phyloP scores from a whole-genome alignment of 2,329 filamentous ascomycete genomes.

The Cryoendolithus antarcticus region DNA sequence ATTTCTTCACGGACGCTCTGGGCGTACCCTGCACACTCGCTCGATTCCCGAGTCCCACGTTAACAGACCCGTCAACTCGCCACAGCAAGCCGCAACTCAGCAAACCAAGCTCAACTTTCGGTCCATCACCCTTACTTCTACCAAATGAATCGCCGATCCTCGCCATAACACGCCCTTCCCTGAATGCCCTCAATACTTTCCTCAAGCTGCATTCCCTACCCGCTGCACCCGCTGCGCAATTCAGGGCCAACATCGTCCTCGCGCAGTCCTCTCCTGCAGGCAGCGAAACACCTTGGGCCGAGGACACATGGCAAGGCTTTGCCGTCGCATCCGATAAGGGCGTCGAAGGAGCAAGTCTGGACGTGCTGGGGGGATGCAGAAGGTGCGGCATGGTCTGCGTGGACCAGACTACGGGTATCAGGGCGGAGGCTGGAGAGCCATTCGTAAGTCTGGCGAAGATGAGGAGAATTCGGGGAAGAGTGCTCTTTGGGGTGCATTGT shows the following conservation, averaged over 20 bases:
- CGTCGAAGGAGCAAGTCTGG: constrained; percentile 39
- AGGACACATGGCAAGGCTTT: constrained; percentile 65
- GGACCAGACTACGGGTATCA: constrained; percentile 68
- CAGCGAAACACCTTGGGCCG: constrained; percentile 52
- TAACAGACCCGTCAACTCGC: constrained; percentile 47
- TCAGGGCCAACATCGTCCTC: constrained; percentile 80
- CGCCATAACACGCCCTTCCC: constrained; percentile 65
- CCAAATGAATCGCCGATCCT: constrained; percentile 93
- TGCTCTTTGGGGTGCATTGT: constrained; percentile 77
- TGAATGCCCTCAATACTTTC: constrained; percentile 62
- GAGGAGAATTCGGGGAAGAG: constrained; percentile 67
- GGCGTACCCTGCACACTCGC: constrained; percentile 73
- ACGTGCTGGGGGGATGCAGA: constrained; percentile 71
- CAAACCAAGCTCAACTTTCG: constrained; percentile 10
- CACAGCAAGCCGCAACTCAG: constrained; percentile 58
- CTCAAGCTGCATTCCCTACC: constrained; percentile 53
- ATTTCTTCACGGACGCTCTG: constrained; percentile 66
- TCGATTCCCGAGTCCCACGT: constrained; percentile 53
- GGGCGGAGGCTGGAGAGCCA: constrained; percentile 57
- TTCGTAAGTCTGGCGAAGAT: constrained; percentile 83
- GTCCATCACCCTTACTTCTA: constrained; percentile 53
- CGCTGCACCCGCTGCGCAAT: constrained; percentile 58
- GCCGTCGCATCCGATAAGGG: constrained; percentile 42
- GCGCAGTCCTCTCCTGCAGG: constrained; percentile 36
- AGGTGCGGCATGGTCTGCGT: constrained; percentile 95